Base-by-base conservation (phyloP, 169 alveolate genomes). In the Pseudocohnilembus persalinus region DNA sequence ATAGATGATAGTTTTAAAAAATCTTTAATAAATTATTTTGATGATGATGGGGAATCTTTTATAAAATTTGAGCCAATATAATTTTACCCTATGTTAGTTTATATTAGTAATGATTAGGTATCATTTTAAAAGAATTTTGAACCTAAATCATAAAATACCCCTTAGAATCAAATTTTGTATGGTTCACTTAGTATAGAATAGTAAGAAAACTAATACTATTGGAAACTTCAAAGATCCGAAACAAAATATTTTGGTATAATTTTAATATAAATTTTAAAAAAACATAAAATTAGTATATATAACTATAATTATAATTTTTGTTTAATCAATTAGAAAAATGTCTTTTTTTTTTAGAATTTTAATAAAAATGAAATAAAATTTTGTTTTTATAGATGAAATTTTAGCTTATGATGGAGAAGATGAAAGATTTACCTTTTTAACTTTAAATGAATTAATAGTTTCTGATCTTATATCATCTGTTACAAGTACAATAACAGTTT, bases 401-500 rank as follows among this genome's bases (percentile, higher is more conserved):
- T 11, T 49, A 11, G 4, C 68, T 20, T 49, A 64, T 34, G 75
- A 73, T 25, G n/a, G 33, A 63, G 35, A 33, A 1, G 64, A 85
- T 34, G 76, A 68, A 32, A 85, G 83, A 64, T 75, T 85, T 15
- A 77, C 83, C 0, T 85, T 85, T 32, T 73, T 85, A 26, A 78
- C 83, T 16, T 63, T 85, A 24, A 85, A 81, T 80, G 90, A 85
- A 80, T 35, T 77, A 33, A 81, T 87, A 0, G 79, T 85, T 32
- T 77, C 87, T n/a, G 63, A 81, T 74, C 29, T 85, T 28, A 24
- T 85, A 28, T 77, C 83, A 49, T 73, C 81, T 27, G 29, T 83
- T 33, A 76, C 85, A 29, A 81, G 63, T 74, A 80, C 79, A 74
- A 34, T 88, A 24, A 82, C 89, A 33, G 86, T 91, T 29, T 88